Evolutionary conservation across 164 flowering plant species (phyloP), one percentile per base, ranked within the genome.

Genomic region (Nymphaea thermarum): DNA sequence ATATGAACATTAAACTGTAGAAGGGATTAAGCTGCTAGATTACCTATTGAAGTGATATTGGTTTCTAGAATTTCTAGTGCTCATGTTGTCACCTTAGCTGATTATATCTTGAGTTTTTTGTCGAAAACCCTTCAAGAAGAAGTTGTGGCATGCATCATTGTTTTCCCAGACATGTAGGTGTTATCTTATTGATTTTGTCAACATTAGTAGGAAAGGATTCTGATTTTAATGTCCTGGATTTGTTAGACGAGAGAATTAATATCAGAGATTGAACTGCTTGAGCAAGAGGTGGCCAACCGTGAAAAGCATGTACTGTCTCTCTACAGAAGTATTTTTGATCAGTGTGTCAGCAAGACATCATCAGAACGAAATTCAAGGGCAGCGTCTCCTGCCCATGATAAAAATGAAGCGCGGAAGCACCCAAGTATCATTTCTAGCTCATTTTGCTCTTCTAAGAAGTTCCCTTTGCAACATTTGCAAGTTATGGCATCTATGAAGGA

Each of bases 251-350:
- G 78, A 77, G 96, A 91, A 75, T 72, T 91, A 72, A 83, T 91
- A 65, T 67, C 85, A 12, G 98, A 92, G 78, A 89, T 92, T 68
- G 94, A 91, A 66, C 76, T 81, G 67, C 91, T 92, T 62, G 98
- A 92, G 76, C 85, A 88, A 79, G 98, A 91, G 79, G 92, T 89
- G 67, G 82, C 96, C 61, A 89, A 80, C 73, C 84, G 92, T 3
- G 96, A 92, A 71, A 87, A 89, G 73, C 92, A 87, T 71, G 88
- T 92, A 66, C 94, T 92, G n/a, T 71, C 90, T 69, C 86, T 91
- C 36, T 91, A 91, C 74, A 77, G 92, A 74, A 88, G 72, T 74
- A 84, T 86, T 14, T 89, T 87, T 78, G 93, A 87, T 43, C 71
- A 88, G 12, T 81, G 86, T 74, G 78, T 74, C 62, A 89, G 86